Base-by-base conservation (phyloP, 441 rosid species). In the Gossypium davidsonii region DNA sequence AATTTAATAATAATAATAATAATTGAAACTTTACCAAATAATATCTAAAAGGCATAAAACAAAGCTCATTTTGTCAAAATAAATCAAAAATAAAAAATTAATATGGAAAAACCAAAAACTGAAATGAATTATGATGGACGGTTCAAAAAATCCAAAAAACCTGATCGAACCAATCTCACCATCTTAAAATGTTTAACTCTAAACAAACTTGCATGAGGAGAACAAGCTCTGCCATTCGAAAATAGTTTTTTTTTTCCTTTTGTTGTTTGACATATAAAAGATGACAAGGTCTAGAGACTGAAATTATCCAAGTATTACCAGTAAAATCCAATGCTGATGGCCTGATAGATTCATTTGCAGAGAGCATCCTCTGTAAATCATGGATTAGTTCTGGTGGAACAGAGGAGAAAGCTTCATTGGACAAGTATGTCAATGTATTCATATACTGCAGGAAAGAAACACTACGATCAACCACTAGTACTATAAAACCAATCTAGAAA, bases 251-350 rank as follows among this genome's bases (percentile, higher is more conserved):
- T 4, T 44, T 6, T 67, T 67, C 4, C 4, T 48, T 48, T 48
- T 6, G 46, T 26, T 11, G 28, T 28, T 28, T 28, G 34, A 42
- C 4, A 25, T 60, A 20, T 8, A 42, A 25, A 53, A 26, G 5
- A 51, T 20, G 44, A 25, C 21, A 67, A 67, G 77, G 57, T 52
- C 56, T 52, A 52, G 18, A 52, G 37, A 55, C 62, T 23, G 7
- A 25, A 57, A 57, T 23, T 1, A 6, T 57, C 61, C 61, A 11
- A 25, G 76, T 76, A 65, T 65, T 77, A 94, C 99, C 94, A 74
- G 97, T 92, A 79, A 94, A 94, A 84, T 92, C 94, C 81, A 90
- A 52, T 53, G 98, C 97, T 15, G 97, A 83, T 34, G 91, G 99
- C 85, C 98, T 86, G 61, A 77, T 80, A 79, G 97, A 89, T 74